Evolutionary conservation across 2,329 filamentous ascomycete species (phyloP).

Genomic region (Mycogone perniciosa): DNA sequence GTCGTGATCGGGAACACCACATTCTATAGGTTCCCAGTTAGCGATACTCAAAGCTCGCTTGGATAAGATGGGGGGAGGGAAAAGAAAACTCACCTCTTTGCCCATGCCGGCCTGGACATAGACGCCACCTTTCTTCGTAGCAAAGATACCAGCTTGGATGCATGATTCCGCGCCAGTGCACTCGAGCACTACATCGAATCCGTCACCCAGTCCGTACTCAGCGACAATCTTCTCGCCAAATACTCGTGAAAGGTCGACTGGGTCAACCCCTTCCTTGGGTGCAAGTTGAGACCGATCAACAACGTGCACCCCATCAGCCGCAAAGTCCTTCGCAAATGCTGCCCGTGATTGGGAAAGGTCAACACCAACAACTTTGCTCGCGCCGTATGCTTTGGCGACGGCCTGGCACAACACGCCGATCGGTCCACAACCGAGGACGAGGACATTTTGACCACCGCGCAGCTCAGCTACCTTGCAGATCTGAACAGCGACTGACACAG

Average conservation of each 20-base stretch:
- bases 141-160: slow-evolving; percentile 41
- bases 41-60: not conserved
- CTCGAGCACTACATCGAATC: slow-evolving; percentile 45
- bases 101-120: slow-evolving; percentile 49
- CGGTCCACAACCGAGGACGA: slow-evolving; percentile 42
- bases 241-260: slow-evolving; percentile 30
- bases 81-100: slow-evolving; percentile 19
- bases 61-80: not conserved
- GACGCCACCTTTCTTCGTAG: slow-evolving; percentile 39
- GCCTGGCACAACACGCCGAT: slow-evolving; percentile 41
- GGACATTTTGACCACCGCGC: slow-evolving; percentile 33
- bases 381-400: slow-evolving; percentile 39
- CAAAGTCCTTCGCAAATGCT: slow-evolving; percentile 35
- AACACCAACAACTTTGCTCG: slow-evolving; percentile 36
- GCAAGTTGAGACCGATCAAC: slow-evolving; percentile 19
- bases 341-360: slow-evolving; percentile 35
- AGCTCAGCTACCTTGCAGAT: slow-evolving; percentile 36
- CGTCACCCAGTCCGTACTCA: slow-evolving; percentile 34
- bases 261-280: slow-evolving; percentile 25
- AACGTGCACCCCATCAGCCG: slow-evolving; percentile 36
- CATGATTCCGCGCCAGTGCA: slow-evolving; percentile 40
- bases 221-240: slow-evolving; percentile 34
- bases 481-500: slow-evolving; percentile 42
- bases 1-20: slow-evolving; percentile 46
- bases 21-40: slow-evolving; percentile 28